Conservation (phyloP, 2,329 filamentous ascomycete genomes). For the Hirsutella rhossiliensis region DNA sequence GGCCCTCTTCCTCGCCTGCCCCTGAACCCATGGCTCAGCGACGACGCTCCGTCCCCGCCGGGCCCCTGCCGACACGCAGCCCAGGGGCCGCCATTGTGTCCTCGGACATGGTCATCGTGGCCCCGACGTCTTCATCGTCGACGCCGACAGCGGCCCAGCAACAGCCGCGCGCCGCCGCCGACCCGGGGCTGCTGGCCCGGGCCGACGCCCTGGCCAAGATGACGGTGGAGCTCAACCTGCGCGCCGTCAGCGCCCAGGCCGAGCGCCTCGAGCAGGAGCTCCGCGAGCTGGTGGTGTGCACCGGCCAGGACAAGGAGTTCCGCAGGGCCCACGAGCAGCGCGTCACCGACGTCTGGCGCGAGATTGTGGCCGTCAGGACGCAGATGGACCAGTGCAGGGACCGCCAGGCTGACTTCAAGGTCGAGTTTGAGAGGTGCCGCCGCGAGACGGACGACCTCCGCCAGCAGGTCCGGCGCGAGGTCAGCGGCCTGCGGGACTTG, state of each 20-base stretch:
- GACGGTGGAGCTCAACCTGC: conserved; percentile 24
- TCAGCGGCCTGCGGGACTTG: conserved; percentile 10
- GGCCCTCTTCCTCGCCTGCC: too few species aligned
- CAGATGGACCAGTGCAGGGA: conserved; percentile 9
- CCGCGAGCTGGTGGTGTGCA: conserved; percentile 11
- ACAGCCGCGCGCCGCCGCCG: neutral
- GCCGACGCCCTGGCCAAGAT: conserved; percentile 23
- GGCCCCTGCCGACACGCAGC: too few species aligned
- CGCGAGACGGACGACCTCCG: conserved; percentile 8
- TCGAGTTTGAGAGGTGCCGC: conserved; percentile 9
- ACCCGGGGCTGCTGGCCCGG: conserved; percentile 6
- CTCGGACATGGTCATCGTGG: too few species aligned
- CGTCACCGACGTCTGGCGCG: conserved; percentile 15
- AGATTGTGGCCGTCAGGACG: conserved; percentile 18
- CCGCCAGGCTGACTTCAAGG: conserved; percentile 4
- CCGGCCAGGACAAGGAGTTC: conserved; percentile 15
- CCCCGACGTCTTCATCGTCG: too few species aligned
- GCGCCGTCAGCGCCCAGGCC: conserved; percentile 13
- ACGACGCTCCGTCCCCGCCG: too few species aligned
- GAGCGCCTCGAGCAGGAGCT: conserved; percentile 18
- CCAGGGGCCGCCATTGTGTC: too few species aligned
- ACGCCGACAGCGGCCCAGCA: neutral
- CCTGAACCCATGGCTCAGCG: too few species aligned
- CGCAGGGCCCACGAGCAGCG: conserved; percentile 16
- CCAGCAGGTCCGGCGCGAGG: conserved; percentile 9